Conservation (phyloP, 1,139 yeast species). For the Blastobotrys aristatus region DNA sequence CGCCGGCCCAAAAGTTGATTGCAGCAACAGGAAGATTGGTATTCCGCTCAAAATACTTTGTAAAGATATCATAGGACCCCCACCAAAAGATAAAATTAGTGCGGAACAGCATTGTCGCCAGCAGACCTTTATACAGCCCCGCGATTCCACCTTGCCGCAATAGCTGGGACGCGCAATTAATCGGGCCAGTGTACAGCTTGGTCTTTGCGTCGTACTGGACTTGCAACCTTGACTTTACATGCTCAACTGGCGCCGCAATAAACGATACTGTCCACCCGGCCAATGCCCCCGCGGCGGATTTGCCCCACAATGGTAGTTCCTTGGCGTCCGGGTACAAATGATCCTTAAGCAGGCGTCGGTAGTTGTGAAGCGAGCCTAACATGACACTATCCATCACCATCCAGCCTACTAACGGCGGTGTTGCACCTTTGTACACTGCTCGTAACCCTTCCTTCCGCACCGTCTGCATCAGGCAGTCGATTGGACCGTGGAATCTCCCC, state of each 20-base stretch:
- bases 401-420: slow-evolving; percentile 93
- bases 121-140: slow-evolving; percentile 71
- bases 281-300: slow-evolving; percentile 65
- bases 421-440: slow-evolving; percentile 83
- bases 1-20: slow-evolving; percentile 90
- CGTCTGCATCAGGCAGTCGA: slow-evolving; percentile 74
- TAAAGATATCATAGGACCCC: slow-evolving; percentile 84
- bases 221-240: slow-evolving; percentile 81
- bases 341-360: slow-evolving; percentile 62
- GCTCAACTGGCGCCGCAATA: slow-evolving; percentile 92
- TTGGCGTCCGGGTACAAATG: slow-evolving; percentile 51
- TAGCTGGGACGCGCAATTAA: slow-evolving; percentile 53
- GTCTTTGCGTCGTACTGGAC: slow-evolving; percentile 80
- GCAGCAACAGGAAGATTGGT: slow-evolving; percentile 42
- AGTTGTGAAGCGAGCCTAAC: slow-evolving; percentile 80
- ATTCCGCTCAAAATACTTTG: slow-evolving; percentile 59
- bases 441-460: slow-evolving; percentile 63
- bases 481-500: slow-evolving; percentile 72
- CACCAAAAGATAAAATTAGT: slow-evolving; percentile 89
- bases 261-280: slow-evolving; percentile 89
- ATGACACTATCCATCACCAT: slow-evolving; percentile 80
- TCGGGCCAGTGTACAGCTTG: slow-evolving; percentile 69
- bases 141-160: slow-evolving; percentile 58
- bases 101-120: slow-evolving; percentile 84
- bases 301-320: slow-evolving; percentile 68